These are phyloP conservation scores for Wallacemonas collosoma DNA, from an alignment of 208 protist species.

Conservation along the genomic window DNA sequence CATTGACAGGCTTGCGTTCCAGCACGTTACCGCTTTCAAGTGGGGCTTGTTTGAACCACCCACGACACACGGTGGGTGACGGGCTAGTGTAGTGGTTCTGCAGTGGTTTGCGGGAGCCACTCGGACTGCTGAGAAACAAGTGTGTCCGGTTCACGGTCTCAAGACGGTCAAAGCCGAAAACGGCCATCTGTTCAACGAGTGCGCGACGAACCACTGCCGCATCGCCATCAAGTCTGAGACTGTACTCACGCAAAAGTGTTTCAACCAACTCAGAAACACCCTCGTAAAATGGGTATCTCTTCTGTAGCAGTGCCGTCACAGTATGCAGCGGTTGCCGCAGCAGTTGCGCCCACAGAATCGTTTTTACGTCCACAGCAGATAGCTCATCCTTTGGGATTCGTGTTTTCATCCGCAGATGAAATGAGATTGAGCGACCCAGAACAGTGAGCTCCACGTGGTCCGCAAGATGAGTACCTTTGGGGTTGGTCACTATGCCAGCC, in stretches of 20 bases:
- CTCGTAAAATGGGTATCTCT: constrained; percentile 41
- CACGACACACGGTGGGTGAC: constrained; percentile 60
- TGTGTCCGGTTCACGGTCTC: constrained; percentile 41
- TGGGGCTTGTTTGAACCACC: constrained; percentile 77
- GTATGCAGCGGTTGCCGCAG: constrained; percentile 48
- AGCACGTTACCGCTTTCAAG: constrained; percentile 31
- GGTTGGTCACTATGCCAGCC: constrained; percentile 32
- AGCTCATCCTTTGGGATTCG: constrained; percentile 27
- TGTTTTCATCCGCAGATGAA: constrained; percentile 54
- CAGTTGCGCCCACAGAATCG: constrained; percentile 71
- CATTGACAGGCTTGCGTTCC: constrained; percentile 46
- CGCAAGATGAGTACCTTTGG: constrained; percentile 20
- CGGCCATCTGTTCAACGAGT: constrained; percentile 51
- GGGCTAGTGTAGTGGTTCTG: constrained; percentile 26
- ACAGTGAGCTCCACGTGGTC: constrained; percentile 44
- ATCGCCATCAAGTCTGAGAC: constrained; percentile 41
- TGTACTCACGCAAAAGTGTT: constrained; percentile 42
- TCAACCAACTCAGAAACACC: constrained; percentile 47
- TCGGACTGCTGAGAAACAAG: constrained; percentile 47
- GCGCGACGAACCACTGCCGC: constrained; percentile 13
- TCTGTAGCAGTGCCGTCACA: constrained; percentile 26
- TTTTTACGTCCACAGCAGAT: constrained; percentile 60
- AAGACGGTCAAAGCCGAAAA: constrained; percentile 34
- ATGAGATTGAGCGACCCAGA: constrained; percentile 64
- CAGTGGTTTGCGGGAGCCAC: constrained; percentile 30